Evolutionary conservation across 768 basidiomycete species (phyloP), one percentile per base, ranked within the genome.

Genomic region (Rubroboletus satanas): DNA sequence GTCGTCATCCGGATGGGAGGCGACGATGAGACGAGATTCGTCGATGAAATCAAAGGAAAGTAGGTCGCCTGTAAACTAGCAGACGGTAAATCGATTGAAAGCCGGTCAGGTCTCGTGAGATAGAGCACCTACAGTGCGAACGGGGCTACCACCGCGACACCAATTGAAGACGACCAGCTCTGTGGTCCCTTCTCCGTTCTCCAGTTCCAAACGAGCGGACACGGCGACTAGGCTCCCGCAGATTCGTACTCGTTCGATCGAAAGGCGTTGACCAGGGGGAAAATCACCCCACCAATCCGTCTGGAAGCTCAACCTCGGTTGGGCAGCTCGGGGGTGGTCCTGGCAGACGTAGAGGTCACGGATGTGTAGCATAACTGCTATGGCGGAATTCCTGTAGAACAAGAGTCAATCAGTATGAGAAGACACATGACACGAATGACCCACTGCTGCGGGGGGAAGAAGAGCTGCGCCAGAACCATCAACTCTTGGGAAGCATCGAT

Each of bases 301-400:
- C 49, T 60, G 69, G 41, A 67, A 69, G 31, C 55, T 62, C 32
- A 71, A 51, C 26, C 62, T 58, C 17, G 67, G 58, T 35, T 71
- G 65, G 37, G 58, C 41, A 29, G 81, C 77, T 47, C 67, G 71
- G 31, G 77, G 72, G 61, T 85, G 83, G 61, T 81, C 80, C 52
- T 75, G 78, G 54, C 81, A 82, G n/a, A 73, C 73, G 73, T 78
- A 79, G 48, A 84, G 66, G 63, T 83, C 74, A 55, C 81, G 78
- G 54, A 85, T 74, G 57, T 81, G 80, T 58, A 85, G 42, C 17
- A 58, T 52, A 57, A 63, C 58, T 15, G 50, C 54, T 49, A 67
- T 67, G 15, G 67, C 62, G 4, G 60, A 60, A 49, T 62, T 65
- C 43, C 69, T 71, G 58, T n/a, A 36, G 28, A 49, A 38, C 29